phyloP scores from a whole-genome alignment of 1,284 basidiomycete species.

The Melampsora occidentalis region DNA sequence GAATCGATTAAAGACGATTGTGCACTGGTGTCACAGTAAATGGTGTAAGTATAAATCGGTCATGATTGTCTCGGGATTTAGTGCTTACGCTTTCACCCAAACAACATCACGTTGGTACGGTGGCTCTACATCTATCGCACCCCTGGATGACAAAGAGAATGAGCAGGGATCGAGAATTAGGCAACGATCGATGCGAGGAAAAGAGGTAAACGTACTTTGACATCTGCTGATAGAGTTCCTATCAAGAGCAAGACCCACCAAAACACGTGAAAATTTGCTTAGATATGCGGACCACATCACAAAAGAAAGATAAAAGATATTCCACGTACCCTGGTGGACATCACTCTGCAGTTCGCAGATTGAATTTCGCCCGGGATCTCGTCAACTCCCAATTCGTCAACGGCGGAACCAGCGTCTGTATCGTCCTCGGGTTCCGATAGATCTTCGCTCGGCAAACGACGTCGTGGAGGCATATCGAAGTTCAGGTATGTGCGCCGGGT shows the following conservation, averaged over 20 bases:
- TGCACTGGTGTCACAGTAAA: conserved; percentile 1
- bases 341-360: conserved; percentile 39
- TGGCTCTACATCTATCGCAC: conserved; percentile 28
- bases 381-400: not conserved
- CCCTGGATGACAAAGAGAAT: not conserved
- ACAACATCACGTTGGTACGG: conserved; percentile 44
- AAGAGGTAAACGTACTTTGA: conserved; percentile 1
- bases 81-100: conserved; percentile 34
- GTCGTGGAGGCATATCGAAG: not conserved
- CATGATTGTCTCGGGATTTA: not conserved
- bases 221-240: conserved; percentile 42
- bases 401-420: not conserved
- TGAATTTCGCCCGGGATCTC: conserved; percentile 36
- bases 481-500: too few species aligned
- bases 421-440: conserved; percentile 9
- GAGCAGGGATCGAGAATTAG: not conserved
- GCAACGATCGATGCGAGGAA: not conserved
- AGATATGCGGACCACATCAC: not conserved
- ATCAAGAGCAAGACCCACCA: not conserved
- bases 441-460: not conserved
- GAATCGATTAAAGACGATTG: conserved; percentile 42
- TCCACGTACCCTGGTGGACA: conserved; percentile 24
- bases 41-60: not conserved
- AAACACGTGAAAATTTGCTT: not conserved
- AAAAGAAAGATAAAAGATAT: not conserved